A percentile compares a stretch with the other conserved stretches of the same genome.
phyloP scores from a whole-genome alignment of 805 yeast species.

The Sungouiozyma intestinalis region DNA sequence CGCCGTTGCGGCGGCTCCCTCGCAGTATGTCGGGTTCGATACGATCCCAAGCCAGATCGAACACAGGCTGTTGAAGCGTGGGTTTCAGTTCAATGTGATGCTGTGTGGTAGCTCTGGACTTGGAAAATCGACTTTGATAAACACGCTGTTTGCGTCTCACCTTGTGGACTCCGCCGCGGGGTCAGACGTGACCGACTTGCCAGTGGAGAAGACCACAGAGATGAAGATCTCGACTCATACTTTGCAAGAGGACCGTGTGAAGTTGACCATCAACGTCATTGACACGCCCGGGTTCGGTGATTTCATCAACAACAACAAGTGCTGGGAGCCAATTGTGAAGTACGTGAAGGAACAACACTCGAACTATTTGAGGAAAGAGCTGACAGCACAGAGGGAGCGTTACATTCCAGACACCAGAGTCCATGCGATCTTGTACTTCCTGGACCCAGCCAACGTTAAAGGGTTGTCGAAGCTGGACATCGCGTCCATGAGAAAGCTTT shows the following conservation, averaged over 20 bases:
- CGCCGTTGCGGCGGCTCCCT: slow-evolving; percentile 34
- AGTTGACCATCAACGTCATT: slow-evolving; percentile 73
- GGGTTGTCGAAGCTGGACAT: slow-evolving; percentile 81
- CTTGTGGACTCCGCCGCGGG: slow-evolving; percentile 61
- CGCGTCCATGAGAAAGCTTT: slow-evolving; percentile 67
- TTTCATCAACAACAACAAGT: slow-evolving; percentile 86
- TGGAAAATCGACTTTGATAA: slow-evolving; percentile 87
- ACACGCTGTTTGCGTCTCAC: slow-evolving; percentile 80
- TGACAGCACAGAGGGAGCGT: slow-evolving; percentile 87
- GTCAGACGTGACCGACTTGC: slow-evolving; percentile 35
- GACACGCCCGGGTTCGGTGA: slow-evolving; percentile 99
- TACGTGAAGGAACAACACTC: slow-evolving; percentile 94
- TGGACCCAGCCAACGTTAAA: slow-evolving; percentile 63
- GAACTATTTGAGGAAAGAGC: slow-evolving; percentile 80
- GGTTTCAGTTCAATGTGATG: slow-evolving; percentile 91
- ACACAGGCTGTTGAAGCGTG: slow-evolving; percentile 79
- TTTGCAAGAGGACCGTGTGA: slow-evolving; percentile 77
- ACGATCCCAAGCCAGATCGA: slow-evolving; percentile 94
- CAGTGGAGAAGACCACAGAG: slow-evolving; percentile 70
- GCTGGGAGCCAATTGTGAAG: slow-evolving; percentile 94
- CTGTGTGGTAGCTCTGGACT: slow-evolving; percentile 89
- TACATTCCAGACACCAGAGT: slow-evolving; percentile 79
- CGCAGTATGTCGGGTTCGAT: slow-evolving; percentile 88
- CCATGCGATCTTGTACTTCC: slow-evolving; percentile 84
- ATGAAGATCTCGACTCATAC: slow-evolving; percentile 61